These are phyloP conservation scores for Trichoderma guizhouense DNA, from an alignment of 2,329 filamentous ascomycete species.

Conservation along the genomic window DNA sequence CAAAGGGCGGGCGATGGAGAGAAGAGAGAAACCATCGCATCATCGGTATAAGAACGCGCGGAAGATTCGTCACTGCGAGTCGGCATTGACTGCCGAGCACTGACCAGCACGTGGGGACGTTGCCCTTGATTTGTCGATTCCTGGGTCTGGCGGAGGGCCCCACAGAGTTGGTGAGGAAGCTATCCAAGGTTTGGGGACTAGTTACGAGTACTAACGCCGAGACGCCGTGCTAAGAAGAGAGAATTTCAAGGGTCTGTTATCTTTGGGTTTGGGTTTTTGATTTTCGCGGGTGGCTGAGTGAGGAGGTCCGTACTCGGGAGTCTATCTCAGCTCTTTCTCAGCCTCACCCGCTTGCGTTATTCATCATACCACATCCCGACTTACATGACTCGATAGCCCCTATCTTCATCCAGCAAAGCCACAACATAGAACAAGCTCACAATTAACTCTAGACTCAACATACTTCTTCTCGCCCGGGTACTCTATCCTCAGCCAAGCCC, in stretches of 20 bases:
- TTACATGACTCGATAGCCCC: not conserved
- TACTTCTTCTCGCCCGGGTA: not conserved
- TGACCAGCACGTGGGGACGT: constrained; percentile 7
- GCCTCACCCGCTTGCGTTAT: not conserved
- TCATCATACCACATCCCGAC: not conserved
- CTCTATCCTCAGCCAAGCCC: not conserved
- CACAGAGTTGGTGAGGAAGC: not conserved
- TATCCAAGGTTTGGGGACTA: not conserved
- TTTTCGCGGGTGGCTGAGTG: not conserved
- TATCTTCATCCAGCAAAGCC: not conserved
- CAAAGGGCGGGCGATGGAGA: too few species aligned
- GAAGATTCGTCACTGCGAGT: not conserved
- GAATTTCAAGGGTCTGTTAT: not conserved
- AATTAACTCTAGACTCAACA: not conserved
- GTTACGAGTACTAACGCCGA: not conserved
- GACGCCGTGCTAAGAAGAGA: not conserved
- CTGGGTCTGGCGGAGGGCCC: not conserved
- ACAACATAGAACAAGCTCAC: not conserved
- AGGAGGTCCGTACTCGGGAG: not conserved
- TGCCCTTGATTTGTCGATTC: not conserved
- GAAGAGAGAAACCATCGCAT: not conserved
- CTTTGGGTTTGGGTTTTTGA: not conserved
- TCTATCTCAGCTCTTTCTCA: not conserved
- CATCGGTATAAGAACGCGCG: constrained; percentile 7
- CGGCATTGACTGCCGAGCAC: constrained; percentile 13